Evolutionary conservation across 1,284 basidiomycete genomes (phyloP).

Genomic region (Chondrostereum purpureum): DNA sequence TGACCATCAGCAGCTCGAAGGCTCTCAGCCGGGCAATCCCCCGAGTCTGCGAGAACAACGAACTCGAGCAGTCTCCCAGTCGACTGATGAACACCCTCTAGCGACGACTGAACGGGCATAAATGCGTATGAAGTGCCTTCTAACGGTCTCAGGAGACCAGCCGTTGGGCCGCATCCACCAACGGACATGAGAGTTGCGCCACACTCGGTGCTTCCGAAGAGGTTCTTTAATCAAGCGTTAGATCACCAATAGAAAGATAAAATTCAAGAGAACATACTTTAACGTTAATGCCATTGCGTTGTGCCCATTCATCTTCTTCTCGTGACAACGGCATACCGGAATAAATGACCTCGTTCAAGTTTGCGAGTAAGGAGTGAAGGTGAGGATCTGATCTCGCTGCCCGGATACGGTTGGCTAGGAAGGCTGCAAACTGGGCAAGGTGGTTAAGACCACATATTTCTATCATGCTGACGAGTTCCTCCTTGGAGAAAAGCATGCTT

Average conservation of each 20-base stretch:
- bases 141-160: constrained; percentile 45
- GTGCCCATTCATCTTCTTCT: constrained; percentile 64
- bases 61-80: constrained; percentile 53
- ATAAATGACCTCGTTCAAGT: constrained; percentile 55
- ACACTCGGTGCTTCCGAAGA: constrained; percentile 69
- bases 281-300: constrained; percentile 48
- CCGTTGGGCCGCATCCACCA: constrained; percentile 37
- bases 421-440: constrained; percentile 63
- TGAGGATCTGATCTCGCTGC: constrained; percentile 55
- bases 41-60: constrained; percentile 54
- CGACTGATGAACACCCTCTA: constrained; percentile 37
- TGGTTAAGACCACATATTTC: constrained; percentile 59
- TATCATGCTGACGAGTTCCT: constrained; percentile 68
- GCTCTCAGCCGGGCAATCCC: constrained; percentile 58
- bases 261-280: constrained; percentile 30
- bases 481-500: constrained; percentile 53
- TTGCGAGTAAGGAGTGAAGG: constrained; percentile 47
- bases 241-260: constrained; percentile 1
- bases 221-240: constrained; percentile 36
- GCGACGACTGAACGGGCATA: constrained; percentile 41
- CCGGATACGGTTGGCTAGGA: constrained; percentile 55
- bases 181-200: constrained; percentile 56
- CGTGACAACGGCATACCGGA: constrained; percentile 52
- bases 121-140: constrained; percentile 54
- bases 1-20: constrained; percentile 54